phyloP scores from a whole-genome alignment of 2,329 filamentous ascomycete species.

The Metarhizium anisopliae region DNA sequence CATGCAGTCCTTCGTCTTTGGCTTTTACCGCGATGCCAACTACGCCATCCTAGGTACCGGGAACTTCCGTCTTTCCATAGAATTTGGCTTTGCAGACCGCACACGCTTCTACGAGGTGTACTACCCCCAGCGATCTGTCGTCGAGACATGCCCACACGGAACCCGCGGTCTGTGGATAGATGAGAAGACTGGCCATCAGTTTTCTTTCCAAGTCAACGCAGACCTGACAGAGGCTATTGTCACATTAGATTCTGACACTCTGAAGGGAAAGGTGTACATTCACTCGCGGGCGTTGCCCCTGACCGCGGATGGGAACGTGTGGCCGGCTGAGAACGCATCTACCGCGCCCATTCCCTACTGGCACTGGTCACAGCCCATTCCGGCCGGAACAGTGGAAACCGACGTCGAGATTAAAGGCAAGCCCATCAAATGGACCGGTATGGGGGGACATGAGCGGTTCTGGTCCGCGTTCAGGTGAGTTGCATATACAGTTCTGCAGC shows the following conservation, averaged over 20 bases:
- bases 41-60: conserved; percentile 18
- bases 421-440: conserved; percentile 9
- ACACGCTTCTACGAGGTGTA: conserved; percentile 15
- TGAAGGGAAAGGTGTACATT: conserved; percentile 9
- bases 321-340: conserved; percentile 2
- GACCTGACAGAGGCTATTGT: conserved; percentile 9
- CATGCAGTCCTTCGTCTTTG: conserved; percentile 15
- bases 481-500: too few species aligned
- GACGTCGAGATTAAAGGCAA: conserved; percentile 10
- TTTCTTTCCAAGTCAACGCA: conserved; percentile 6
- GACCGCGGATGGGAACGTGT: conserved; percentile 8
- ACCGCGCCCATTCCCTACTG: conserved; percentile 9
- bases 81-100: conserved; percentile 14
- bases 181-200: conserved; percentile 2
- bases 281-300: conserved; percentile 9
- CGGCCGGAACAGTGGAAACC: conserved; percentile 7
- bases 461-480: conserved; percentile 12
- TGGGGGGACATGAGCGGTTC: conserved; percentile 15
- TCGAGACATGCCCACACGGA: conserved; percentile 13
- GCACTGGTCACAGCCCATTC: conserved; percentile 13
- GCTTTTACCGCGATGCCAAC: conserved; percentile 20
- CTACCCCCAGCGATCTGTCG: conserved; percentile 13
- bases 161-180: conserved; percentile 6
- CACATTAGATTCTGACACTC: not conserved
- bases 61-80: conserved; percentile 16